phyloP scores from a whole-genome alignment of 805 yeast genomes.

The Ogataea haglerorum region DNA sequence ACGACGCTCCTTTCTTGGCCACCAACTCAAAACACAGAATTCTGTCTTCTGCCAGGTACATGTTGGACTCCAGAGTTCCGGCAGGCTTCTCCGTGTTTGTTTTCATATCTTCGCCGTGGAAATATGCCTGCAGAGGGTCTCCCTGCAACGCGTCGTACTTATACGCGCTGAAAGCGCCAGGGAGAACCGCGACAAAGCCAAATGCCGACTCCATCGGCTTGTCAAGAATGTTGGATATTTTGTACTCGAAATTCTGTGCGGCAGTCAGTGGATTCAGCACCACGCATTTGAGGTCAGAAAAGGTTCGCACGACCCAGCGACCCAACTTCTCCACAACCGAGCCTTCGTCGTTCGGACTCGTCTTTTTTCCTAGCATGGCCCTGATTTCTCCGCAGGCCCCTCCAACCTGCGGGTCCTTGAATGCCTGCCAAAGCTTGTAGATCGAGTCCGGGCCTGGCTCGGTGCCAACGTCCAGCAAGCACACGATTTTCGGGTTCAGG shows the following conservation, averaged over 20 bases:
- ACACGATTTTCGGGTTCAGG: slow-evolving; percentile 76
- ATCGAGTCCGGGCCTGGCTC: slow-evolving; percentile 84
- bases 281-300: slow-evolving; percentile 38
- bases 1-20: slow-evolving; percentile 66
- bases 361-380: slow-evolving; percentile 48
- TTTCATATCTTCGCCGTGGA: slow-evolving; percentile 87
- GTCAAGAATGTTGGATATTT: slow-evolving; percentile 89
- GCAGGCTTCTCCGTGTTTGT: slow-evolving; percentile 49
- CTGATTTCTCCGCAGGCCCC: slow-evolving; percentile 98
- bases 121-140: slow-evolving; percentile 80
- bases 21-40: slow-evolving; percentile 92
- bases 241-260: slow-evolving; percentile 94
- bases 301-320: slow-evolving; percentile 45
- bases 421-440: slow-evolving; percentile 85
- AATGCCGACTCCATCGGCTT: slow-evolving; percentile 92
- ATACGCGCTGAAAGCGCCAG: slow-evolving; percentile 96
- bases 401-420: slow-evolving; percentile 76
- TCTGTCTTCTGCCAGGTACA: slow-evolving; percentile 96
- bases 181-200: slow-evolving; percentile 90
- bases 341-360: slow-evolving; percentile 32
- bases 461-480: slow-evolving; percentile 90
- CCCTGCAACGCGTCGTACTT: slow-evolving; percentile 78
- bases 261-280: slow-evolving; percentile 83
- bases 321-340: slow-evolving; percentile 22
- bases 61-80: slow-evolving; percentile 90